phyloP scores from a whole-genome alignment of 331 rosid species.

The Erythrophleum ivorense region DNA sequence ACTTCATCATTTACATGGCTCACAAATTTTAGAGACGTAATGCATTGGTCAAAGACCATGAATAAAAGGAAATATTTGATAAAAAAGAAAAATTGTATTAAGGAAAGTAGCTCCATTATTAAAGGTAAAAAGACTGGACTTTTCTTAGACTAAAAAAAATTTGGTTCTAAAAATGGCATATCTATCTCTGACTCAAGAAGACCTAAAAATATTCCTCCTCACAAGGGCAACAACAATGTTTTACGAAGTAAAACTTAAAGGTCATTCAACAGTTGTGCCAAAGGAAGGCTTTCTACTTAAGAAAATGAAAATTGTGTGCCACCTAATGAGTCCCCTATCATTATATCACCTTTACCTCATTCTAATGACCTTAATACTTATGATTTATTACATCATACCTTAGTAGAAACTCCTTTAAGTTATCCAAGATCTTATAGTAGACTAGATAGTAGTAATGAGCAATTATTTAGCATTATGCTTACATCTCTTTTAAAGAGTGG shows the following conservation, averaged over 20 bases:
- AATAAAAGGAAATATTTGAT: slow-evolving; percentile 58
- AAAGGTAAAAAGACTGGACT: slow-evolving; percentile 79
- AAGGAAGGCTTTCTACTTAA: slow-evolving; percentile 63
- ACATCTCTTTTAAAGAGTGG: slow-evolving; percentile 60
- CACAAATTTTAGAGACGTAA: too few species aligned
- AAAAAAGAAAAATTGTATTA: slow-evolving; percentile 72
- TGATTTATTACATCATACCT: slow-evolving; percentile 50
- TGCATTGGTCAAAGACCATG: neutral
- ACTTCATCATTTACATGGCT: too few species aligned
- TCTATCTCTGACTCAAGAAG: slow-evolving; percentile 79
- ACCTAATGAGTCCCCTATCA: slow-evolving; percentile 49
- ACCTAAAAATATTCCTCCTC: slow-evolving; percentile 55
- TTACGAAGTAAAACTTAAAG: slow-evolving; percentile 65
- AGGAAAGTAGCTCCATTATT: slow-evolving; percentile 76
- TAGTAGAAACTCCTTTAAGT: slow-evolving; percentile 51
- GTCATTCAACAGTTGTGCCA: slow-evolving; percentile 51
- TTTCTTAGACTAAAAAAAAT: slow-evolving; percentile 51
- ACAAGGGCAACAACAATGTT: slow-evolving; percentile 52
- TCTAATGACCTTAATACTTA: slow-evolving; percentile 50
- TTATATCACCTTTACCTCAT: slow-evolving; percentile 53
- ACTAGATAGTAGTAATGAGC: slow-evolving; percentile 59
- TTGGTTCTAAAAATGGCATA: slow-evolving; percentile 63
- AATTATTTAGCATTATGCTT: slow-evolving; percentile 53
- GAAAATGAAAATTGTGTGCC: slow-evolving; percentile 53
- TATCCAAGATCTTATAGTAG: slow-evolving; percentile 55